A percentile compares a stretch with the other conserved stretches of the same genome.
phyloP scores from a whole-genome alignment of 257 asterid genomes.

The Pogostemon cablin region DNA sequence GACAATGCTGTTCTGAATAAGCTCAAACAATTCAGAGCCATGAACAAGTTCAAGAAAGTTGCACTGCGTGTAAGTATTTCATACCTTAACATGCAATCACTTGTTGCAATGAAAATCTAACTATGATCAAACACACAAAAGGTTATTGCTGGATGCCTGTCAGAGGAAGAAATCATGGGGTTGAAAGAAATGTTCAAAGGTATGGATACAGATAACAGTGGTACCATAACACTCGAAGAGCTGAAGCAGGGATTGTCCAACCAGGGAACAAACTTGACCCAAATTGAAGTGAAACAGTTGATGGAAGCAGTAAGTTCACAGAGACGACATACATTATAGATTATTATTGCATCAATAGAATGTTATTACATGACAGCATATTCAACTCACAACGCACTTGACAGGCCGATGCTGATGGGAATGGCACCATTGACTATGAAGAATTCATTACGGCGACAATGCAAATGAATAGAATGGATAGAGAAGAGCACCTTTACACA shows the following conservation, averaged over 20 bases:
- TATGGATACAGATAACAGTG: conserved; percentile 50
- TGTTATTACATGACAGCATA: background rate
- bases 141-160: conserved; percentile 64
- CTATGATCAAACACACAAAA: background rate
- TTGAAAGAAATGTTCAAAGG: conserved; percentile 50
- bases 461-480: conserved; percentile 97
- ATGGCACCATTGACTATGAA: conserved; percentile 94
- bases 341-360: background rate
- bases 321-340: background rate
- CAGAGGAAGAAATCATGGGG: conserved; percentile 58
- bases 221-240: conserved; percentile 51
- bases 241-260: conserved; percentile 50
- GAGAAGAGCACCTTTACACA: conserved; percentile 95
- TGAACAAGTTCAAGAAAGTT: conserved; percentile 60
- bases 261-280: conserved; percentile 52
- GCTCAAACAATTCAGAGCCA: conserved; percentile 62
- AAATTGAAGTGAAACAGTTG: conserved; percentile 50
- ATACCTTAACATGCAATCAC: too few species aligned
- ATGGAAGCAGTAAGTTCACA: conserved; percentile 62
- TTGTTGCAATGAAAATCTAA: too few species aligned
- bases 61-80: conserved; percentile 48
- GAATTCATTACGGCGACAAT: conserved; percentile 96
- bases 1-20: conserved; percentile 55
- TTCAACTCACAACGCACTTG: background rate
- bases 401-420: conserved; percentile 97